phyloP scores from a whole-genome alignment of 345 rosid genomes.

The Eucalyptus curtisii region DNA sequence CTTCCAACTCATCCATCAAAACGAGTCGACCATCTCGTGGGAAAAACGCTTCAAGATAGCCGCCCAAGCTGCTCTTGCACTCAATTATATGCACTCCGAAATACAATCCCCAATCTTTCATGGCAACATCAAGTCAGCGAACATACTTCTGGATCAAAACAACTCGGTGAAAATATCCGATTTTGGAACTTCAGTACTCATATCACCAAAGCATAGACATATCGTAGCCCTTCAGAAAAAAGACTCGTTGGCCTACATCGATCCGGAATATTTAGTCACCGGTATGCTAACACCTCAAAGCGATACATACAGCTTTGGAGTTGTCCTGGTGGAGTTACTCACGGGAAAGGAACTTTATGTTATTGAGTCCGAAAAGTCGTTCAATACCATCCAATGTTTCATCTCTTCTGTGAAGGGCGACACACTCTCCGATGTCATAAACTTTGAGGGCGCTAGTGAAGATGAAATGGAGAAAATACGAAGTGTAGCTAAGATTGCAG shows the following conservation, averaged over 20 bases:
- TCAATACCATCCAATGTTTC: background rate
- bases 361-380: background rate
- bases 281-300: background rate
- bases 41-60: background rate
- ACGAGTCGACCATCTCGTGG: background rate
- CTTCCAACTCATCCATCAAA: background rate
- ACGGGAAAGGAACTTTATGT: too few relatives aligned
- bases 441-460: background rate
- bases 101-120: background rate
- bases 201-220: background rate
- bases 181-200: background rate
- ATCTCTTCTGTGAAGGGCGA: background rate
- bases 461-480: background rate
- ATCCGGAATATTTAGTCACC: background rate
- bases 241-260: background rate
- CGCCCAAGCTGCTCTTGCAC: background rate
- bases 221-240: background rate
- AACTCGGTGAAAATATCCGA: background rate
- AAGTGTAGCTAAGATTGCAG: background rate
- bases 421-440: fast-evolving
- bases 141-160: background rate
- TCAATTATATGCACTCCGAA: background rate
- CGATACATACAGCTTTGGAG: background rate
- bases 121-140: background rate
- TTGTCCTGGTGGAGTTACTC: background rate